Evolutionary conservation across 768 basidiomycete species (phyloP).

Genomic region (Cyathus striatus): DNA sequence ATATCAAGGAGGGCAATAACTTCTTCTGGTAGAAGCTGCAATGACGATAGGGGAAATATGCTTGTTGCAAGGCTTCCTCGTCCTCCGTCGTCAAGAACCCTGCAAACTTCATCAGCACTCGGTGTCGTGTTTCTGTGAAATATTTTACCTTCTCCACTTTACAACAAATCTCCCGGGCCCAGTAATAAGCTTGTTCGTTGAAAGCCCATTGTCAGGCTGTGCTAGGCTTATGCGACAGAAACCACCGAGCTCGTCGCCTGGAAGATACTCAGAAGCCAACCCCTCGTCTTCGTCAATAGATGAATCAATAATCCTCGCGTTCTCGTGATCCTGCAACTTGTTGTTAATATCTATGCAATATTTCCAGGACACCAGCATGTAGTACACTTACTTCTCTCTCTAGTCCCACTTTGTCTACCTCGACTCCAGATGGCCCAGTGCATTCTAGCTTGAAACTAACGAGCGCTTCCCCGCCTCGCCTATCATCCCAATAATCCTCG

Average conservation of each 20-base stretch:
- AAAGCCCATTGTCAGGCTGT: constrained; percentile 31
- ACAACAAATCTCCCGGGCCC: constrained; percentile 59
- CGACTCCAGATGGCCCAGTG: constrained; percentile 50
- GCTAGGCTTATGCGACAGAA: constrained; percentile 47
- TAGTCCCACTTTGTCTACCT: constrained; percentile 44
- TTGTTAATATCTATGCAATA: constrained; percentile 1
- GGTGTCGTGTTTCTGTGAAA: not conserved
- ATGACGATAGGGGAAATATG: constrained; percentile 51
- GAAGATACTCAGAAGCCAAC: constrained; percentile 51
- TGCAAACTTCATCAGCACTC: constrained; percentile 15
- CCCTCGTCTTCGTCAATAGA: constrained; percentile 43
- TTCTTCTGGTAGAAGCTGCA: constrained; percentile 55
- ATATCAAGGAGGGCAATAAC: constrained; percentile 63
- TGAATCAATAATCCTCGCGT: constrained; percentile 46
- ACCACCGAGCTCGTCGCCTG: constrained; percentile 62
- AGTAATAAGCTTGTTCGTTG: constrained; percentile 25
- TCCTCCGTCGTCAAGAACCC: constrained; percentile 40
- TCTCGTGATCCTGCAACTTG: constrained; percentile 32
- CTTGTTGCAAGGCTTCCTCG: constrained; percentile 43
- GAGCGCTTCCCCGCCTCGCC: constrained; percentile 50
- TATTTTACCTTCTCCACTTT: constrained; percentile 56
- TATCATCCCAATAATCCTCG: constrained; percentile 44
- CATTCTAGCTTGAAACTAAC: constrained; percentile 48
- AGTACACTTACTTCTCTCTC: constrained; percentile 45
- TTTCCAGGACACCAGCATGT: no score